These are phyloP conservation scores for Magnolia kwangsiensis DNA, from an alignment of 164 flowering plant species.

Conservation along the genomic window DNA sequence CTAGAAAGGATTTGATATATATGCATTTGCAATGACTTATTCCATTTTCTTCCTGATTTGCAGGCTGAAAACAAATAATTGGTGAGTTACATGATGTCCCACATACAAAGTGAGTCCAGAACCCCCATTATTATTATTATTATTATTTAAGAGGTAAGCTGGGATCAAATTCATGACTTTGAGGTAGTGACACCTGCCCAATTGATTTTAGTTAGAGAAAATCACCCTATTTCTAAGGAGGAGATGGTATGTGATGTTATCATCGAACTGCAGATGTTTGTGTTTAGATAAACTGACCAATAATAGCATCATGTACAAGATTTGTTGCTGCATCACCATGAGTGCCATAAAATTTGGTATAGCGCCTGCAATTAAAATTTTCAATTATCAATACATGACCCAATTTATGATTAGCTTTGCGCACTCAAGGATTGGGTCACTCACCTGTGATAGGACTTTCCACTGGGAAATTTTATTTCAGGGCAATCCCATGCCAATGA, in stretches of 20 bases:
- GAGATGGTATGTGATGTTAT: not conserved
- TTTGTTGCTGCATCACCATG: constrained; percentile 64
- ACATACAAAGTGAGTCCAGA: too few species aligned
- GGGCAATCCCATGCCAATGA: constrained; percentile 91
- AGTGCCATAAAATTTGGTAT: constrained; percentile 84
- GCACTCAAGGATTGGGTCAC: not conserved
- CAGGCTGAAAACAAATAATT: too few species aligned
- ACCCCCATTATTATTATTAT: too few species aligned
- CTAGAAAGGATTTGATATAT: too few species aligned
- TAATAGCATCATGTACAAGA: constrained; percentile 84
- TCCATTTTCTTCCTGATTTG: too few species aligned
- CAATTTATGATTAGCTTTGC: not conserved
- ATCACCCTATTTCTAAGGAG: not conserved
- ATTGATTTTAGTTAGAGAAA: not conserved
- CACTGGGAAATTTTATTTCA: constrained; percentile 59
- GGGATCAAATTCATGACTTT: not conserved
- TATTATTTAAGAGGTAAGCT: not conserved
- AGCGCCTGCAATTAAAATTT: constrained; percentile 54
- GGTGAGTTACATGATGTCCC: too few species aligned
- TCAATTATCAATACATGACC: constrained; percentile 8
- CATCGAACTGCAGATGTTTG: not conserved
- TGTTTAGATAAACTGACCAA: constrained; percentile 37
- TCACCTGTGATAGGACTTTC: constrained; percentile 70
- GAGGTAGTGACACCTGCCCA: not conserved
- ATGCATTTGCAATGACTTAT: too few species aligned